phyloP scores from a whole-genome alignment of 495 filamentous ascomycete genomes.

The Daldinia caldariorum region DNA sequence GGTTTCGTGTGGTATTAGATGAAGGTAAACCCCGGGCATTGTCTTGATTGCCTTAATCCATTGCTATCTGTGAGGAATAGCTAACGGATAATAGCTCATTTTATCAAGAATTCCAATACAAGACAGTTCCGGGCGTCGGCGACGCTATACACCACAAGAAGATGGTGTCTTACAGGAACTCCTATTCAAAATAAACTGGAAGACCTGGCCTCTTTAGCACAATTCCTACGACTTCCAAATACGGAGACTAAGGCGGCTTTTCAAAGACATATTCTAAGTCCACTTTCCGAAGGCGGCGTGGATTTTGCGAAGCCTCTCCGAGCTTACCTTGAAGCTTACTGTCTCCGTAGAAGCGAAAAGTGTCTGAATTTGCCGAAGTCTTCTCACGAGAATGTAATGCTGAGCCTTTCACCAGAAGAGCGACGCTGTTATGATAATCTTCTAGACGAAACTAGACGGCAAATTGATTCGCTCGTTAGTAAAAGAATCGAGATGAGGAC shows the following conservation, averaged over 20 bases:
- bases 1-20: slow-evolving; percentile 85
- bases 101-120: neutral
- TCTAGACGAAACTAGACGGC: neutral
- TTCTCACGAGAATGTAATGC: neutral
- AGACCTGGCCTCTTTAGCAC: neutral
- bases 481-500: neutral
- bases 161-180: slow-evolving; percentile 1
- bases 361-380: neutral
- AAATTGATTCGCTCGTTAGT: neutral
- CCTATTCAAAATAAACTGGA: neutral
- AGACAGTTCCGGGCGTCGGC: neutral
- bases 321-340: neutral
- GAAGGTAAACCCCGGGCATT: slow-evolving; percentile 52
- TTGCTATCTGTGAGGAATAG: neutral
- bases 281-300: neutral
- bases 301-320: neutral
- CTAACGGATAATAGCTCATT: neutral
- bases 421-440: neutral
- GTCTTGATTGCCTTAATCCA: neutral
- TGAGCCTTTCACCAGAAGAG: neutral
- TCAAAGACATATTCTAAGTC: neutral
- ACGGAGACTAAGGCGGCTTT: neutral
- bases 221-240: neutral
- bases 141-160: neutral
- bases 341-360: neutral